Evolutionary conservation across 768 basidiomycete genomes (phyloP).

Genomic region (Mycena floridula): DNA sequence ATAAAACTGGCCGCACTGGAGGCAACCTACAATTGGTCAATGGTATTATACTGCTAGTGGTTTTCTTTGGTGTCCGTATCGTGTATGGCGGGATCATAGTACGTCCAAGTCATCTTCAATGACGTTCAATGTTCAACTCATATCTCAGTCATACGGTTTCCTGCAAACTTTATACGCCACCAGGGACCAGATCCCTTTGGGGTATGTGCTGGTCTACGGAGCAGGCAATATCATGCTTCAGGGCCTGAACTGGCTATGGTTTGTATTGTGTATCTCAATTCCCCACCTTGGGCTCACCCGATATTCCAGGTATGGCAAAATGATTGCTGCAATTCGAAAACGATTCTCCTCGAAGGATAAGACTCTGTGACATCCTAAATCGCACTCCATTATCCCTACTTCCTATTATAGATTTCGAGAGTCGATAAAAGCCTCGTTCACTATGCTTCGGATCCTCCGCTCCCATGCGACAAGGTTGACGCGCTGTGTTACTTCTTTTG

Average conservation of each 20-base stretch:
- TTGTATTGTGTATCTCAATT: slow-evolving; percentile 12
- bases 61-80: slow-evolving; percentile 69
- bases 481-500: slow-evolving; percentile 62
- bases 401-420: too few relatives aligned
- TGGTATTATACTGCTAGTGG: slow-evolving; percentile 54
- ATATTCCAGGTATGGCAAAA: slow-evolving; percentile 55
- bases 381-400: neutral
- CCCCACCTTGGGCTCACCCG: neutral
- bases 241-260: slow-evolving; percentile 78
- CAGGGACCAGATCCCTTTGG: slow-evolving; percentile 45
- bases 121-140: neutral
- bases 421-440: slow-evolving; percentile 57
- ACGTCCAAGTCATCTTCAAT: slow-evolving; percentile 10
- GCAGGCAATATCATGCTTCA: slow-evolving; percentile 62
- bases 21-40: slow-evolving; percentile 64
- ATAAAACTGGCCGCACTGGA: slow-evolving; percentile 71
- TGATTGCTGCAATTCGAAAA: slow-evolving; percentile 60
- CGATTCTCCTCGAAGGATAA: slow-evolving; percentile 36
- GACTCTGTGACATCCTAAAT: too few relatives aligned
- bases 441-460: slow-evolving; percentile 52
- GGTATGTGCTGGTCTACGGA: slow-evolving; percentile 46
- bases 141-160: slow-evolving; percentile 58
- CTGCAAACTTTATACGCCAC: slow-evolving; percentile 49
- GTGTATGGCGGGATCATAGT: slow-evolving; percentile 58
- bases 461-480: slow-evolving; percentile 84